Evolutionary conservation across 345 rosid species (phyloP).

Genomic region (Camelina hispida): DNA sequence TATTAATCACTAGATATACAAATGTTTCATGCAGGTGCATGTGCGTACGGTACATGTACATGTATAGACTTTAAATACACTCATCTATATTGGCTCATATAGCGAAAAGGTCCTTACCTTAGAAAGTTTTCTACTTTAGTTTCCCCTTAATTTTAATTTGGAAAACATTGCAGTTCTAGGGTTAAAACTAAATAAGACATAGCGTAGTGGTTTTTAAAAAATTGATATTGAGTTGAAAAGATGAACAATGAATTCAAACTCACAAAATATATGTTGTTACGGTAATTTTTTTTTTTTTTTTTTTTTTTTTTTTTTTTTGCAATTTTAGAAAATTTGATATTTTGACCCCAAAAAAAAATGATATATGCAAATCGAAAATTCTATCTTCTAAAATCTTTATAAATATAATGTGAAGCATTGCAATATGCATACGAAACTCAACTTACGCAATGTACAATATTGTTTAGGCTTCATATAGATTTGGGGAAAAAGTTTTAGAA

Average conservation of each 20-base stretch:
- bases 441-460: not conserved
- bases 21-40: slow-evolving; percentile 37
- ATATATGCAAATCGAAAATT: not conserved
- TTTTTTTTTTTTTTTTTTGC: not conserved
- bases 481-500: not conserved
- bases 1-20: slow-evolving; percentile 30
- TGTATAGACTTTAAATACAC: slow-evolving; percentile 17
- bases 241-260: not conserved
- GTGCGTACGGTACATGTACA: slow-evolving; percentile 27
- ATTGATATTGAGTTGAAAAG: not conserved
- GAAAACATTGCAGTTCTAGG: not conserved
- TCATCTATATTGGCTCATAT: slow-evolving; percentile 14
- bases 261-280: not conserved
- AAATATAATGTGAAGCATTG: not conserved
- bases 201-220: not conserved
- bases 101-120: slow-evolving; percentile 21
- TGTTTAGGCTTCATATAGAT: not conserved
- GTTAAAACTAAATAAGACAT: not conserved
- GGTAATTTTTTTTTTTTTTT: too few relatives aligned
- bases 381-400: not conserved
- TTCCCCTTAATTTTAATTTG: not conserved
- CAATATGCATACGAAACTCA: not conserved
- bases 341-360: too few relatives aligned
- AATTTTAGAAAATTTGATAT: not conserved
- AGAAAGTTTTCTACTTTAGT: not conserved